Percentiles rank a stretch among this genome's conserved stretches.
Conservation (phyloP, 2,329 filamentous ascomycete genomes). For the Fusarium sp. region DNA sequence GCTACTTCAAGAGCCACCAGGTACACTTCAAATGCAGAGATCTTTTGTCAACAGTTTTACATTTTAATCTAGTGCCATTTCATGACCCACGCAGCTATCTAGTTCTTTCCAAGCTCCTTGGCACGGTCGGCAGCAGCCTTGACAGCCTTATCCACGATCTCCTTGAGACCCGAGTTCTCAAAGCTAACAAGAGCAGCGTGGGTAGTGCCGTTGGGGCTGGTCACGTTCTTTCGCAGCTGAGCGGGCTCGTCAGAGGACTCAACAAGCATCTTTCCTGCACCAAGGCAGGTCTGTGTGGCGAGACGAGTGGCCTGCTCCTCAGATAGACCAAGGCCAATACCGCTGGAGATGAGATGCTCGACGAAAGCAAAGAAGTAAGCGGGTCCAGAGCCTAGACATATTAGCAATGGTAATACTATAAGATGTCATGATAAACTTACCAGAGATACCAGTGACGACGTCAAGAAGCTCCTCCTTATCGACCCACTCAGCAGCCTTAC, state of each 20-base stretch:
- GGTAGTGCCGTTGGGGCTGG: slow-evolving; percentile 62
- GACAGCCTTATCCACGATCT: slow-evolving; percentile 57
- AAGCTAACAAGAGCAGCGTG: slow-evolving; percentile 60
- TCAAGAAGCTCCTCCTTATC: slow-evolving; percentile 60
- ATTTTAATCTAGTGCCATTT: rapidly evolving
- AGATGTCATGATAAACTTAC: slow-evolving; percentile 40
- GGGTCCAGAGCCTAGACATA: slow-evolving; percentile 55
- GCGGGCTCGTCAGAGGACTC: slow-evolving; percentile 56
- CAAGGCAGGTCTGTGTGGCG: slow-evolving; percentile 60
- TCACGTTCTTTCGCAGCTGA: slow-evolving; percentile 61
- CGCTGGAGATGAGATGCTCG: slow-evolving; percentile 59
- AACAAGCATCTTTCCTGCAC: slow-evolving; percentile 62
- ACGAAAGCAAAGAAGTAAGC: slow-evolving; percentile 65
- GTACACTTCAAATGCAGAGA: neutral
- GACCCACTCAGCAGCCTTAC: slow-evolving; percentile 60
- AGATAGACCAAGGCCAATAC: slow-evolving; percentile 54
- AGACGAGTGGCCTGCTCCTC: slow-evolving; percentile 59
- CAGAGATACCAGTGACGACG: slow-evolving; percentile 60
- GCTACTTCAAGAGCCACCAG: too few species aligned
- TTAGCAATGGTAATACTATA: neutral
- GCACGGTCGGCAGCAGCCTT: slow-evolving; percentile 55
- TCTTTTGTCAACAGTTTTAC: neutral
- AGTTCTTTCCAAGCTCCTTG: slow-evolving; percentile 55
- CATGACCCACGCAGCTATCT: neutral
- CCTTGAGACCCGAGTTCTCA: slow-evolving; percentile 54